Conservation (phyloP, 495 filamentous ascomycete genomes). For the Penicillium herquei region DNA sequence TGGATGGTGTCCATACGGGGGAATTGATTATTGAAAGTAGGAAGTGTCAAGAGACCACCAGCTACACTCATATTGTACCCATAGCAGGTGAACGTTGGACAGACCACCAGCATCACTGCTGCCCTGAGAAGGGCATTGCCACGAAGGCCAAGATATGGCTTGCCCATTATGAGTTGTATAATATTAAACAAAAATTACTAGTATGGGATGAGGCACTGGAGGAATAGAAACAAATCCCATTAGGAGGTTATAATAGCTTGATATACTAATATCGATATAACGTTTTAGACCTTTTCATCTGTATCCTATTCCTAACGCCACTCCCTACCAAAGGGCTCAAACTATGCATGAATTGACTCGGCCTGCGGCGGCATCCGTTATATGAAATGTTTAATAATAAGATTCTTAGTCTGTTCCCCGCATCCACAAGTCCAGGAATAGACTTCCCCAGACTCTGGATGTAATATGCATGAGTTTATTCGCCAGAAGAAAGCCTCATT, state of each 20-base stretch:
- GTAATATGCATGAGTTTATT: background rate
- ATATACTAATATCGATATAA: background rate
- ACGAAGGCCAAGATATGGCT: constrained; percentile 36
- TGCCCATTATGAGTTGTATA: constrained; percentile 13
- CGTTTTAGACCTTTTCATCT: background rate
- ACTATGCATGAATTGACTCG: background rate
- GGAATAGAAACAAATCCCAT: background rate
- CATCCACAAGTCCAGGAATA: background rate
- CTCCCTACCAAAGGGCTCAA: background rate
- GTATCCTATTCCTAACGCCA: background rate
- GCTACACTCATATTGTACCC: constrained; percentile 52
- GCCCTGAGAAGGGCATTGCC: constrained; percentile 34
- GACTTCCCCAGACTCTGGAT: background rate
- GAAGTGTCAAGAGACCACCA: constrained; percentile 40
- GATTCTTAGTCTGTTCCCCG: background rate
- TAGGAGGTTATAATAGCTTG: too few species aligned
- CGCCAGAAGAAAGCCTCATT: background rate
- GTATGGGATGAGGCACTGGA: background rate
- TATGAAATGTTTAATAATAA: background rate
- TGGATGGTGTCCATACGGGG: constrained; percentile 53
- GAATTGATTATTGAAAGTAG: constrained; percentile 45
- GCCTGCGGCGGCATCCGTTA: background rate
- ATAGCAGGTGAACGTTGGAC: constrained; percentile 50
- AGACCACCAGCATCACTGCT: constrained; percentile 38
- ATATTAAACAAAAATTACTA: constrained; percentile 9